Conservation (phyloP, 2,329 filamentous ascomycete species). For the Cladosporium sp. region DNA sequence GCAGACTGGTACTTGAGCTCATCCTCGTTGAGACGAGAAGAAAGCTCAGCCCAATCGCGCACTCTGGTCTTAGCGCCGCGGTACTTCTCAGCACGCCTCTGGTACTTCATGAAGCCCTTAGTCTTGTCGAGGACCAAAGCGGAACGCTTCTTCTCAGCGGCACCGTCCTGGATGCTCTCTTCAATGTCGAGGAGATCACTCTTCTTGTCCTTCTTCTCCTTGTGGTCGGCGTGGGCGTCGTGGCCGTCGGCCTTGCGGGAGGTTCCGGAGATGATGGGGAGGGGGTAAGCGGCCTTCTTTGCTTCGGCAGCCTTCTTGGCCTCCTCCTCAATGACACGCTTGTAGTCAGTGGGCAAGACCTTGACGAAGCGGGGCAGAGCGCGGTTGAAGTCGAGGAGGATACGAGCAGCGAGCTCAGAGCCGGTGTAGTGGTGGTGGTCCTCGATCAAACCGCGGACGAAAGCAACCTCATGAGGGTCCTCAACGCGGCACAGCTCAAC, state of each 20-base stretch:
- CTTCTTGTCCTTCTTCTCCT: conserved; percentile 62
- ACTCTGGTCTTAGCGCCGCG: conserved; percentile 78
- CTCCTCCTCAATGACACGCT: conserved; percentile 85
- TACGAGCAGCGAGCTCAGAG: conserved; percentile 88
- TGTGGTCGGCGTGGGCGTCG: conserved; percentile 59
- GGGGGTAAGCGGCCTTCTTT: conserved; percentile 79
- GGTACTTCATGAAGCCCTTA: conserved; percentile 95
- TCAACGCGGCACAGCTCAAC: conserved; percentile 84
- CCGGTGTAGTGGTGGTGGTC: conserved; percentile 98
- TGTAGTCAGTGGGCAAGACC: conserved; percentile 92
- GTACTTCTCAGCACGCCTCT: conserved; percentile 90
- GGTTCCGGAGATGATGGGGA: conserved; percentile 72
- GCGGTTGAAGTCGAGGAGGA: conserved; percentile 92
- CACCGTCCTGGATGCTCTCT: conserved; percentile 81
- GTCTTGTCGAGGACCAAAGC: conserved; percentile 97
- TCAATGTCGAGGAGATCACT: conserved; percentile 76
- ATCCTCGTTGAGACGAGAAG: conserved; percentile 82
- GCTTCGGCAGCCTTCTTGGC: conserved; percentile 80
- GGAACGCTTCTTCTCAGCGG: conserved; percentile 84
- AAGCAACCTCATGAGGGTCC: conserved; percentile 85
- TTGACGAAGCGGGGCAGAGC: conserved; percentile 90
- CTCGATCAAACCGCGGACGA: conserved; percentile 85
- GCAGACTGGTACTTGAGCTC: conserved; percentile 96
- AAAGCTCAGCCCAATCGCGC: conserved; percentile 92
- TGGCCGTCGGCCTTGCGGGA: conserved; percentile 56